Evolutionary conservation across 2,329 filamentous ascomycete genomes (phyloP), one percentile per base, ranked within the genome.

Genomic region (Sarocladiaceae sp.): DNA sequence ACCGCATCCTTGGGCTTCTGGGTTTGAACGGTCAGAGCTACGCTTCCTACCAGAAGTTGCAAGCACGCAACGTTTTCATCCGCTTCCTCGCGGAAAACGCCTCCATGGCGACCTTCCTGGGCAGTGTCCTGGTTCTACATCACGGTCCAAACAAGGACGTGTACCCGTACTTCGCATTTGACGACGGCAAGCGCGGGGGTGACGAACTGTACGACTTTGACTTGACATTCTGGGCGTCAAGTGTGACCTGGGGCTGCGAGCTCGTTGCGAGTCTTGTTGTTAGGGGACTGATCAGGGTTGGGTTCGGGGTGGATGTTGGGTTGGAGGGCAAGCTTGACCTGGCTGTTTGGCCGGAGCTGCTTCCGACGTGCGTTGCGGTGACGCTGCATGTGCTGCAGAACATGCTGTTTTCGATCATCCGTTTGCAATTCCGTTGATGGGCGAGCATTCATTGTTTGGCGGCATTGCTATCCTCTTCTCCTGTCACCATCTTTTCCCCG

Each of bases 111-210:
- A 68, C 80, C 32, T 85, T 84, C 53, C 64, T 85, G 6, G 81
- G 80, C 41, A 78, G 76, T 57, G 75, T 84, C 47, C 65, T 81
- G 18, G 80, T 83, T 16, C 62, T 85, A 45, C 81, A 84, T 59
- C 83, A 80, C 55, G 81, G 81, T 29, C 66, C 73, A 50, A 85
- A 85, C 65, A 78, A 79, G 59, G 69, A 81, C 53, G 76, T 83
- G 26, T 85, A 85, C 58, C 81, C 81, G 1, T 85, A 85, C 57
- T 83, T 85, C 53, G 73, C 79, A 21, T 85, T 85, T 58, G 78
- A 80, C 55, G 57, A 58, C 43, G 52, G 53, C 18, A 50, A 52
- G 34, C 67, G 70, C 50, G 57, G 56, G 44, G 52, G 53, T 20
- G 49, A 52, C 35, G 67, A 71, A 50, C 64, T 65, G 24, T 84